Conservation (phyloP, 192 early-diverging fungal species). For the Rhizoclosmatium globosum region DNA sequence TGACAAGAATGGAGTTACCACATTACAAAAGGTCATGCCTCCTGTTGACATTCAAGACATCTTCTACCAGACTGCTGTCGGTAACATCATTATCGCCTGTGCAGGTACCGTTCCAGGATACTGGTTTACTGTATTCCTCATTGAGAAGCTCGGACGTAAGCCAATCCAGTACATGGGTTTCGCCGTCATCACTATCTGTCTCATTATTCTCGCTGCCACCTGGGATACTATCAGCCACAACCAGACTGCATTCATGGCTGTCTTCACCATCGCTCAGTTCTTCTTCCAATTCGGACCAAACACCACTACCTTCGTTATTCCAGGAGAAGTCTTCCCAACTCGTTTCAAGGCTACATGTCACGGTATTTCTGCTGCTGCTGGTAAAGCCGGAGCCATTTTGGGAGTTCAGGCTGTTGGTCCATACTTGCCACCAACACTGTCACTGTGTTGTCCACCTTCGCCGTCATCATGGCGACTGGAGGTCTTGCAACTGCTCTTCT, state of each 20-base stretch:
- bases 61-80: slow-evolving; percentile 65
- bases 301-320: slow-evolving; percentile 84
- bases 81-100: slow-evolving; percentile 89
- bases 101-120: slow-evolving; percentile 85
- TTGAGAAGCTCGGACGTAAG: slow-evolving; percentile 91
- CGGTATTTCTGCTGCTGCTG: slow-evolving; percentile 81
- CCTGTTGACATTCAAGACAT: slow-evolving; percentile 62
- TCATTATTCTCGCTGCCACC: slow-evolving; percentile 57
- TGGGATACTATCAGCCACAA: slow-evolving; percentile 40
- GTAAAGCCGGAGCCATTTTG: slow-evolving; percentile 80
- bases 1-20: slow-evolving; percentile 5
- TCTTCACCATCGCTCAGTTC: no score
- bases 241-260: slow-evolving; percentile 49
- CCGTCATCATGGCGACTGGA: slow-evolving; percentile 63
- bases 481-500: slow-evolving; percentile 68
- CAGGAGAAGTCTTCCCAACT: slow-evolving; percentile 78
- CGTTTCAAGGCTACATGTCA: slow-evolving; percentile 78
- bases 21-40: slow-evolving; percentile 41
- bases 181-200: slow-evolving; percentile 76
- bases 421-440: slow-evolving; percentile 35
- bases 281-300: slow-evolving; percentile 98
- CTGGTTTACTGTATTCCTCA: slow-evolving; percentile 92
- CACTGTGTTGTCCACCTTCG: slow-evolving; percentile 40
- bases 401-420: slow-evolving; percentile 57
- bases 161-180: slow-evolving; percentile 95